These are phyloP conservation scores for Quercus aquifolioides DNA, from an alignment of 306 rosid genomes.

Conservation along the genomic window DNA sequence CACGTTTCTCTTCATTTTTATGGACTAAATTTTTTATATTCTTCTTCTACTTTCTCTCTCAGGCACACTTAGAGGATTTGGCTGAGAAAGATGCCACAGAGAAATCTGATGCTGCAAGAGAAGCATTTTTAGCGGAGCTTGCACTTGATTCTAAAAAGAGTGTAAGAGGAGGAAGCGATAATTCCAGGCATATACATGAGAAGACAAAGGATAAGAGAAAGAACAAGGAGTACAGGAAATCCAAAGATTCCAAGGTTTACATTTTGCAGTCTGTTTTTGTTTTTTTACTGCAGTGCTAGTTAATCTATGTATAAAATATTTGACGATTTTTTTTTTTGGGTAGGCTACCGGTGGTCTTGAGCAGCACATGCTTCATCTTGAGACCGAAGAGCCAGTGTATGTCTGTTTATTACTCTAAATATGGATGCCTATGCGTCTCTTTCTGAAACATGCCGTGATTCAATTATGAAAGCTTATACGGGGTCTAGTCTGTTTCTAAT, in stretches of 20 bases:
- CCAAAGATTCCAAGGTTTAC: slow-evolving; percentile 78
- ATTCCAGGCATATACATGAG: slow-evolving; percentile 55
- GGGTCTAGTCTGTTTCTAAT: slow-evolving; percentile 9
- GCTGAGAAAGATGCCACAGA: slow-evolving; percentile 95
- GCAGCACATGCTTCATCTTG: slow-evolving; percentile 36
- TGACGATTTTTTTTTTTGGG: slow-evolving; percentile 22
- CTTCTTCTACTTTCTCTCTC: slow-evolving; percentile 22
- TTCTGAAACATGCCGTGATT: slow-evolving; percentile 12
- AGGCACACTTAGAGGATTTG: slow-evolving; percentile 85
- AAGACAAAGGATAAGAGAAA: slow-evolving; percentile 86
- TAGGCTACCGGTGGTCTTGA: slow-evolving; percentile 56
- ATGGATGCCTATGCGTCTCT: not conserved
- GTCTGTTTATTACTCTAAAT: slow-evolving; percentile 19
- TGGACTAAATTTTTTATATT: slow-evolving; percentile 16
- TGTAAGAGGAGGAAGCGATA: slow-evolving; percentile 70
- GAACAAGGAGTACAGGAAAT: slow-evolving; percentile 72
- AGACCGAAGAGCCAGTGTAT: slow-evolving; percentile 47
- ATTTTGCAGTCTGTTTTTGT: slow-evolving; percentile 21
- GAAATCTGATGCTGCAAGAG: slow-evolving; percentile 93
- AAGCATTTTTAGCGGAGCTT: slow-evolving; percentile 95
- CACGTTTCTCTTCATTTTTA: slow-evolving; percentile 7
- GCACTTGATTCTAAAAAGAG: slow-evolving; percentile 82
- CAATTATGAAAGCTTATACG: slow-evolving; percentile 16
- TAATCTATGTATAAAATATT: slow-evolving; percentile 1
- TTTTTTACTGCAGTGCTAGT: slow-evolving; percentile 26